Conservation (phyloP, 2,329 filamentous ascomycete genomes). For the Aspergillus quadrilineatus region DNA sequence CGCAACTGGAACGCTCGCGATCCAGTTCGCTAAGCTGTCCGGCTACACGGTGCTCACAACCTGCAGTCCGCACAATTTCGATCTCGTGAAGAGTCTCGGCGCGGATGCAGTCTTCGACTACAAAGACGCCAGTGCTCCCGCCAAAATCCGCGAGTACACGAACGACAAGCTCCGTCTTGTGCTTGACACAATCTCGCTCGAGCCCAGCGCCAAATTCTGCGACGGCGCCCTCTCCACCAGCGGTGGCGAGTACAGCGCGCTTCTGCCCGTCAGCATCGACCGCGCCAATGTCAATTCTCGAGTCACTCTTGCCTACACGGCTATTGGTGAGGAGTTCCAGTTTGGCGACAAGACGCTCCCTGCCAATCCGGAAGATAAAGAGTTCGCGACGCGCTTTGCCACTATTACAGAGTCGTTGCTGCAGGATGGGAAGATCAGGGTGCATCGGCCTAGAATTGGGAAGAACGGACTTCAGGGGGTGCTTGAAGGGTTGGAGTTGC, state of each 20-base stretch:
- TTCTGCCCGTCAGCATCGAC: not conserved
- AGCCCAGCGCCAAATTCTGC: constrained; percentile 2
- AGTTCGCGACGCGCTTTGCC: not conserved
- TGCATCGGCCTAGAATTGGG: not conserved
- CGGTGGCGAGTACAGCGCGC: constrained; percentile 8
- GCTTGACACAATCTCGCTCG: constrained; percentile 12
- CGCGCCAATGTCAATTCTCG: not conserved
- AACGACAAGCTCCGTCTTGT: constrained; percentile 6
- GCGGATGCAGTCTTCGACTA: constrained; percentile 20
- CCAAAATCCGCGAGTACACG: constrained; percentile 16
- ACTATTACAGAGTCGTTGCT: not conserved
- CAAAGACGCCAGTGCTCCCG: not conserved
- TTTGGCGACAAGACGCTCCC: not conserved
- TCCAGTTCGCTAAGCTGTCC: constrained; percentile 8
- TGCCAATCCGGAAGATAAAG: not conserved
- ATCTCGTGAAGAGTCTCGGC: constrained; percentile 12
- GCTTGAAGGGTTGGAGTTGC: not conserved
- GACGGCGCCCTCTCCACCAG: constrained; percentile 7
- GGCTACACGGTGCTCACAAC: not conserved
- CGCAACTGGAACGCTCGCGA: constrained; percentile 6
- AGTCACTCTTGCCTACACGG: not conserved
- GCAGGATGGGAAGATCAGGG: not conserved
- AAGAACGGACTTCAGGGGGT: not conserved
- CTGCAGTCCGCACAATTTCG: constrained; percentile 10
- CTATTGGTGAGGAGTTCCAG: not conserved